These are phyloP conservation scores for Venturia asperata DNA, from an alignment of 2,329 filamentous ascomycete genomes.

Conservation along the genomic window DNA sequence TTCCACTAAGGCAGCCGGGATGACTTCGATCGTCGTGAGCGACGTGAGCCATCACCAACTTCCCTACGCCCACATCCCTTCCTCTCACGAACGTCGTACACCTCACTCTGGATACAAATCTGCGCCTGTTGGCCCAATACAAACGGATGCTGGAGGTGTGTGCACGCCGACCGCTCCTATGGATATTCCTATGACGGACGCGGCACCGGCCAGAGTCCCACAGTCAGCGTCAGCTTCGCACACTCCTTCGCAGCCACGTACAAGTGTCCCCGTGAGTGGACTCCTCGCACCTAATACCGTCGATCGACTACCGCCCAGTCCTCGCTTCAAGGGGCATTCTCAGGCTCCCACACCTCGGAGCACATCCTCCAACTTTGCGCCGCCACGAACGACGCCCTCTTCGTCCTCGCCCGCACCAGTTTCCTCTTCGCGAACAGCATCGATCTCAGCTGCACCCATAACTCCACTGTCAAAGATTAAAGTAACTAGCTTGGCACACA, in stretches of 20 bases:
- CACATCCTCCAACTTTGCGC: constrained; percentile 24
- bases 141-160: constrained; percentile 18
- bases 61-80: constrained; percentile 51
- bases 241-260: constrained; percentile 22
- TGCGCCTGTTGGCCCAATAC: constrained; percentile 27
- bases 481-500: constrained; percentile 82
- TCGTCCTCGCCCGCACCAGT: constrained; percentile 39
- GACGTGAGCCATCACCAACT: constrained; percentile 63
- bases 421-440: constrained; percentile 24
- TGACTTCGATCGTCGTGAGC: constrained; percentile 55
- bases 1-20: constrained; percentile 25
- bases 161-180: constrained; percentile 14
- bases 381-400: constrained; percentile 13
- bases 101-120: constrained; percentile 27
- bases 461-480: constrained; percentile 58
- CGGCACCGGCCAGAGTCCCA: constrained; percentile 21
- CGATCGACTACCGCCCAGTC: constrained; percentile 25
- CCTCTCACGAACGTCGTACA: constrained; percentile 28
- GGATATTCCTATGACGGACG: constrained; percentile 34
- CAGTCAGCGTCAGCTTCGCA: neutral
- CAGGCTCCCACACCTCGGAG: constrained; percentile 9
- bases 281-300: constrained; percentile 18
- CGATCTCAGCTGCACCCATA: constrained; percentile 26
- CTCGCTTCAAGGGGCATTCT: constrained; percentile 31
- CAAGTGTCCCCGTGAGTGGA: constrained; percentile 12